Conservation (phyloP, 2,329 filamentous ascomycete genomes). For the Fusarium newnesense region DNA sequence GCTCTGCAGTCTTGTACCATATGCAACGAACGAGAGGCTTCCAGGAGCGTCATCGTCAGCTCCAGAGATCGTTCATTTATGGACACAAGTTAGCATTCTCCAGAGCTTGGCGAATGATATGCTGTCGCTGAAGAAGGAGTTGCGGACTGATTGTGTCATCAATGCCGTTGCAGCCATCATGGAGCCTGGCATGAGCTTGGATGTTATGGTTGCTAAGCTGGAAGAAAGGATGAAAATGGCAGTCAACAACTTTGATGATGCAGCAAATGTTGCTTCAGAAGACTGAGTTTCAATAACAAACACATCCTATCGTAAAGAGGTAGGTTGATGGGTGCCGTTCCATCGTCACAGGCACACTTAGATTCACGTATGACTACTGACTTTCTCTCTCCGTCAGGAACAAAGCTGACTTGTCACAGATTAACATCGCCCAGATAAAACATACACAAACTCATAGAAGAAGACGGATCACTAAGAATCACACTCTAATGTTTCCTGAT, state of each 20-base stretch:
- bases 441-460: slow-evolving; percentile 43
- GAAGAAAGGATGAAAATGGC: slow-evolving; percentile 34
- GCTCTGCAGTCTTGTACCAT: slow-evolving; percentile 45
- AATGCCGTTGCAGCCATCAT: slow-evolving; percentile 46
- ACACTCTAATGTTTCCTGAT: slow-evolving; percentile 35
- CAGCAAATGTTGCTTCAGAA: slow-evolving; percentile 26
- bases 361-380: slow-evolving; percentile 46
- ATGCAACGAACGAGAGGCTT: slow-evolving; percentile 26
- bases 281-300: slow-evolving; percentile 11
- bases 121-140: slow-evolving; percentile 49
- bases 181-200: slow-evolving; percentile 33
- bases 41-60: slow-evolving; percentile 10
- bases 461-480: slow-evolving; percentile 50
- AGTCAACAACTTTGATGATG: slow-evolving; percentile 40
- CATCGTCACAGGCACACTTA: slow-evolving; percentile 47
- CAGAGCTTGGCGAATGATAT: slow-evolving; percentile 46
- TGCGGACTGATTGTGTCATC: slow-evolving; percentile 42
- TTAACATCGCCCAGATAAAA: slow-evolving; percentile 49
- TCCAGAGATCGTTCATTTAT: slow-evolving; percentile 25
- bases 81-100: slow-evolving; percentile 40
- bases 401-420: slow-evolving; percentile 30
- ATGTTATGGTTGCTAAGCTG: slow-evolving; percentile 39
- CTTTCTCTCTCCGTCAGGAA: too few species aligned
- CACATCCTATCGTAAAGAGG: slow-evolving; percentile 20
- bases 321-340: slow-evolving; percentile 47